Base-by-base conservation (phyloP, 2,329 filamentous ascomycete genomes). In the Colletotrichum lini region DNA sequence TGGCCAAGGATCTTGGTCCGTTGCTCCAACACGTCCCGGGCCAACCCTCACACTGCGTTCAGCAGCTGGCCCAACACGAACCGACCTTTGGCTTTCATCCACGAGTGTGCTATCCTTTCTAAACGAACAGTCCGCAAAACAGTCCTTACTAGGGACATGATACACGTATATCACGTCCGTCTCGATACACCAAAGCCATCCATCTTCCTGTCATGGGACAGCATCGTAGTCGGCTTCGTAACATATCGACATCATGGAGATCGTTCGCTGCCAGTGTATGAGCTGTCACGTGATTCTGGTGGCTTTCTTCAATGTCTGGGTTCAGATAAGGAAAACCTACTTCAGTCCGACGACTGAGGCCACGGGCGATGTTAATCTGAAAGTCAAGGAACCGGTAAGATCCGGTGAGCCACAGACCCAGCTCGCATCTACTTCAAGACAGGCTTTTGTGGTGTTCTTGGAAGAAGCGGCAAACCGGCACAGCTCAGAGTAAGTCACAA, bases 241-340 rank as follows among this genome's bases (percentile, higher is more conserved):
- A 21, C 30, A n/a, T 12, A 35, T 16, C 23, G 2, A 42, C 47
- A 44, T 18, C 54, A 84, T 84, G 82, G 80, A 84, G 42, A 72
- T 57, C 7, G 75, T 84, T 53, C 67, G 73, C 40, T 79, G 80
- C 75, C 79, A 78, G 68, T 85, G 84, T 76, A 74, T 76, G 63
- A 75, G 75, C 40, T 82, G 78, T 69, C 74, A 80, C 30, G 70
- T 74, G 8, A 65, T 74, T 7, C 66, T 83, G n/a, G 79, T 79
- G 59, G 67, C 59, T 1, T 78, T 82, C 57, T 47, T 75, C 65
- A 84, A 85, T 49, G 52, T 80, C 8, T 85, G 83, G 83, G 80
- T 74, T 2, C 78, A 83, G 71, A 78, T 85, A 42, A 82, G 81
- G 52, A 82, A 81, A 57, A 79, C 77, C 26, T 83, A 83, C 68